Evolutionary conservation across 768 basidiomycete genomes (phyloP).

Genomic region (Sporobolomyces phaffii): DNA sequence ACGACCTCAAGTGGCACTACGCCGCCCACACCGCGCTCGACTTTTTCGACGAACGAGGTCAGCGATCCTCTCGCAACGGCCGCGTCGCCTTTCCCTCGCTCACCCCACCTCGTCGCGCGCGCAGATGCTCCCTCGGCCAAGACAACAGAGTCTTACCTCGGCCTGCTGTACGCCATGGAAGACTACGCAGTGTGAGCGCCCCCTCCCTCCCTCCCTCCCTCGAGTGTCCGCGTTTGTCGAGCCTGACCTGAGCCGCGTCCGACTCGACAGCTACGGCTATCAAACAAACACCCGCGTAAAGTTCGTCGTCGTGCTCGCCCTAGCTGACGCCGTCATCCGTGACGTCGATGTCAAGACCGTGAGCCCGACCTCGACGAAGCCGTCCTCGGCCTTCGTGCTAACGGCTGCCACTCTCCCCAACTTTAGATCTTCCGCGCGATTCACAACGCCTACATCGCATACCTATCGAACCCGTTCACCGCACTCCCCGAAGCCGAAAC

Average conservation of each 20-base stretch:
- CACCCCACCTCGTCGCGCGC: slow-evolving; percentile 3
- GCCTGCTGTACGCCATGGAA: slow-evolving; percentile 81
- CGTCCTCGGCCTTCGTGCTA: no score
- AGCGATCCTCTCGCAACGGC: slow-evolving; percentile 42
- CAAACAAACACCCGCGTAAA: slow-evolving; percentile 81
- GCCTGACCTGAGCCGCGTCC: no score
- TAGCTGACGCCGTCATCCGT: slow-evolving; percentile 72
- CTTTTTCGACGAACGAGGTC: slow-evolving; percentile 85
- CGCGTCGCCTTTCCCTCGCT: slow-evolving; percentile 31
- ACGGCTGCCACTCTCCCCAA: neutral
- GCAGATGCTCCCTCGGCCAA: slow-evolving; percentile 53
- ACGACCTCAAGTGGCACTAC: slow-evolving; percentile 70
- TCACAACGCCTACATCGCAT: slow-evolving; percentile 77
- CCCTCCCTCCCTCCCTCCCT: neutral
- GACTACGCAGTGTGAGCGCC: slow-evolving; percentile 66
- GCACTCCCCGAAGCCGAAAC: slow-evolving; percentile 44
- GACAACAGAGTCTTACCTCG: slow-evolving; percentile 71
- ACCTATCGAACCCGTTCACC: slow-evolving; percentile 80
- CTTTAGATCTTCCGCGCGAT: slow-evolving; percentile 76
- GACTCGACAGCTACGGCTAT: slow-evolving; percentile 65
- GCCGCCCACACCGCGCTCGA: slow-evolving; percentile 85
- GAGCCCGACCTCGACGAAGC: slow-evolving; percentile 43
- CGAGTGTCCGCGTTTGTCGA: neutral
- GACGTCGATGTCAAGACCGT: slow-evolving; percentile 75
- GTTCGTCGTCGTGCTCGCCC: slow-evolving; percentile 70